phyloP scores from a whole-genome alignment of 1,284 basidiomycete species.

The Phenoliferia sp. region DNA sequence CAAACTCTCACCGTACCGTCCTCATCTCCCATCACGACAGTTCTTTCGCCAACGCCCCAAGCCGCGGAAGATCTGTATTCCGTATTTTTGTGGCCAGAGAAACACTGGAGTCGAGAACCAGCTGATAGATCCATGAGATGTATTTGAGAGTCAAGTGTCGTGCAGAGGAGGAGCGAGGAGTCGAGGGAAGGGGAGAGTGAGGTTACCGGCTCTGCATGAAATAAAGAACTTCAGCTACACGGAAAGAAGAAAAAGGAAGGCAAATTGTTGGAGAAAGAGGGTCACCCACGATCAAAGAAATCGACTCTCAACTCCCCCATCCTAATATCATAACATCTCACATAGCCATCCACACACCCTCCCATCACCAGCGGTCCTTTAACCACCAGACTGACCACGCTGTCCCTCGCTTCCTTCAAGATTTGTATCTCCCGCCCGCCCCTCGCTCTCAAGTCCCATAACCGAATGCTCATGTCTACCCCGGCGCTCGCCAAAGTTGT shows the following conservation, averaged over 20 bases:
- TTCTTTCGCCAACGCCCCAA: conserved; percentile 74
- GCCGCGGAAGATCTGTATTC: conserved; percentile 75
- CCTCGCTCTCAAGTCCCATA: conserved; percentile 70
- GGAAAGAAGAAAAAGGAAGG: too few relatives aligned
- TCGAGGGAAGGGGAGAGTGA: conserved; percentile 71
- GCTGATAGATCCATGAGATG: conserved; percentile 78
- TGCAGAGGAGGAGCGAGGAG: conserved; percentile 68
- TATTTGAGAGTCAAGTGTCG: conserved; percentile 75
- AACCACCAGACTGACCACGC: conserved; percentile 72
- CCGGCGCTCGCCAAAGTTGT: conserved; percentile 78
- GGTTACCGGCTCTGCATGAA: conserved; percentile 67
- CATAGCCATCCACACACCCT: conserved; percentile 83
- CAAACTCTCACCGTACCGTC: conserved; percentile 81
- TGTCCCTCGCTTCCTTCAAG: conserved; percentile 82
- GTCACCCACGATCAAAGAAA: conserved; percentile 75
- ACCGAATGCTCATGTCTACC: conserved; percentile 77
- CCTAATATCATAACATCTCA: conserved; percentile 88
- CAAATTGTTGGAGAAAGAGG: not conserved
- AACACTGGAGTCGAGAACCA: conserved; percentile 80
- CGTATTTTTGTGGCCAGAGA: conserved; percentile 67
- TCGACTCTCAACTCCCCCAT: conserved; percentile 84
- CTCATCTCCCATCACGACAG: conserved; percentile 82
- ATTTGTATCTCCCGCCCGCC: conserved; percentile 59
- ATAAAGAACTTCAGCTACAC: not conserved
- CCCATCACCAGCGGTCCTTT: conserved; percentile 62